These are phyloP conservation scores for Tripidium arundinaceum DNA, from an alignment of 202 grass and related monocot genomes.

Conservation along the genomic window DNA sequence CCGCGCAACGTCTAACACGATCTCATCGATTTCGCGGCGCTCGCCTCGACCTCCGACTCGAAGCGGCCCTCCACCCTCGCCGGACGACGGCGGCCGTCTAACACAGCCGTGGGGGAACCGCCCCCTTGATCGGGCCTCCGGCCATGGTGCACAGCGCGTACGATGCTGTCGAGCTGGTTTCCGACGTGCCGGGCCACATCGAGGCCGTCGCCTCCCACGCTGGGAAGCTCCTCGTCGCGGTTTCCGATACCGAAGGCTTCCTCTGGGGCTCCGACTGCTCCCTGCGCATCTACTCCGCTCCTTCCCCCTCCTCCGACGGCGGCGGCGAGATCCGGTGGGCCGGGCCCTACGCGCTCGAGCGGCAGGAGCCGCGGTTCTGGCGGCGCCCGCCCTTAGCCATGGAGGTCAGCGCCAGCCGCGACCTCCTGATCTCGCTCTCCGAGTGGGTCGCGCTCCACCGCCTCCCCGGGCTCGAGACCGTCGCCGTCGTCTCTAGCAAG, in stretches of 20 bases:
- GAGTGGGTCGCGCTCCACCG: constrained; percentile 86
- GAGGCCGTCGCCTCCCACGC: constrained; percentile 69
- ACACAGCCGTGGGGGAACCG: neutral
- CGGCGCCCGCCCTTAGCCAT: constrained; percentile 62
- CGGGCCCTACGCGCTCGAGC: constrained; percentile 63
- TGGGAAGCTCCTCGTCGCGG: constrained; percentile 81
- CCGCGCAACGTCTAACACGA: neutral
- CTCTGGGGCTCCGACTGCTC: constrained; percentile 67
- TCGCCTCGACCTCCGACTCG: neutral
- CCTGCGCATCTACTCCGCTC: constrained; percentile 70
- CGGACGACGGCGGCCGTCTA: constrained; percentile 15
- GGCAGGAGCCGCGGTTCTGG: constrained; percentile 62
- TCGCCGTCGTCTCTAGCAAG: constrained; percentile 73
- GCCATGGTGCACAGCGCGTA: constrained; percentile 95
- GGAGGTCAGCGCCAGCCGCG: constrained; percentile 67
- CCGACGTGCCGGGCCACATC: constrained; percentile 59
- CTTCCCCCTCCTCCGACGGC: neutral
- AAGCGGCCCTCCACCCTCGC: neutral
- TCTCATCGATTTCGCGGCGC: neutral
- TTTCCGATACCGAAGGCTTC: constrained; percentile 48
- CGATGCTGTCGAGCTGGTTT: constrained; percentile 72
- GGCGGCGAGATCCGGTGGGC: constrained; percentile 62
- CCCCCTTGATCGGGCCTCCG: constrained; percentile 11
- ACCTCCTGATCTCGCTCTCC: constrained; percentile 86
- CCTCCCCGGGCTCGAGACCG: constrained; percentile 79